Evolutionary conservation across 495 filamentous ascomycete genomes (phyloP).

Genomic region (Daldinia decipiens): DNA sequence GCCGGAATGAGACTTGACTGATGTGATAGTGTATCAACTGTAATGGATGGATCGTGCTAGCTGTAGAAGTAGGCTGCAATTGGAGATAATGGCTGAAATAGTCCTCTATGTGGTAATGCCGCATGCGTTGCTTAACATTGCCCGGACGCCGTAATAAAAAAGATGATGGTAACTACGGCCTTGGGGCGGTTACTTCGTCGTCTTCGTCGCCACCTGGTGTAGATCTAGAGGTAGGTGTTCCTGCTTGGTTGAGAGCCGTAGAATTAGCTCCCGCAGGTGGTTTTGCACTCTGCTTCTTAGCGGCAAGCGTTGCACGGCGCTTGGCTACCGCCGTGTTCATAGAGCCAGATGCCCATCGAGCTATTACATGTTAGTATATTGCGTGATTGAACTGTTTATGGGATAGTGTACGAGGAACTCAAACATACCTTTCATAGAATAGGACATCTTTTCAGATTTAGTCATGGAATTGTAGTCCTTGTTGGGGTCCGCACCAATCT

Average conservation of each 20-base stretch:
- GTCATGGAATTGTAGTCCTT: conserved; percentile 62
- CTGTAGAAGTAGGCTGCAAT: neutral
- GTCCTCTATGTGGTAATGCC: neutral
- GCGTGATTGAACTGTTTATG: neutral
- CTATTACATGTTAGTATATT: conserved; percentile 38
- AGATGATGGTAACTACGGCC: conserved; percentile 3
- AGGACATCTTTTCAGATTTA: conserved; percentile 64
- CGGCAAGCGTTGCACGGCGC: conserved; percentile 60
- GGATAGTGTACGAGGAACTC: neutral
- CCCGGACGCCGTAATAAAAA: neutral
- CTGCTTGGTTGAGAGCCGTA: conserved; percentile 11
- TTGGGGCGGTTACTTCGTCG: neutral
- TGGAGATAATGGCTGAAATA: neutral
- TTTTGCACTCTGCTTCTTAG: conserved; percentile 53
- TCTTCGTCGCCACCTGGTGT: neutral
- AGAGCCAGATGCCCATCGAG: conserved; percentile 60
- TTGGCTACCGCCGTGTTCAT: conserved; percentile 62
- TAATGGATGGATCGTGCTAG: no score
- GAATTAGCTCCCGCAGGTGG: conserved; percentile 8
- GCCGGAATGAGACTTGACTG: neutral
- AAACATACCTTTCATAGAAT: conserved; percentile 60
- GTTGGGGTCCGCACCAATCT: conserved; percentile 34
- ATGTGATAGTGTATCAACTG: neutral
- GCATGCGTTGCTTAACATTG: neutral
- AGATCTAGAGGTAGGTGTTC: conserved; percentile 7